Conservation (phyloP, 352 stramenopile genomes). For the Phytophthora constricta region DNA sequence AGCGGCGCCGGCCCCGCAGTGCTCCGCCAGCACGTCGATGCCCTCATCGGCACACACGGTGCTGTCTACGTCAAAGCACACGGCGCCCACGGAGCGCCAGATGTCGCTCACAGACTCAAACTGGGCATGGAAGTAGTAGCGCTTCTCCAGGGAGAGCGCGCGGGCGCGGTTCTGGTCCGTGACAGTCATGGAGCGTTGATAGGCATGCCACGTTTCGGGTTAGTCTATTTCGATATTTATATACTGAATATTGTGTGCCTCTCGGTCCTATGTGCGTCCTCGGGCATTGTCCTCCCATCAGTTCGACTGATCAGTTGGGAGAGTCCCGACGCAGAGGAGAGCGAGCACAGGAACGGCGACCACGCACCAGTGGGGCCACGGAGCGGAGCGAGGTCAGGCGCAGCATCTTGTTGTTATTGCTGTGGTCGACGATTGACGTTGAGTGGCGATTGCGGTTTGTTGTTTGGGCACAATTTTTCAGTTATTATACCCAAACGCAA, state of each 20-base stretch:
- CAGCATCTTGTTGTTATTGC: too few species aligned
- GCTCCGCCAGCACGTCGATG: constrained; percentile 98
- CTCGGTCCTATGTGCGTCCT: too few species aligned
- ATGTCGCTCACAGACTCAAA: constrained; percentile 45
- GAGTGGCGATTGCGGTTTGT: constrained; percentile 19
- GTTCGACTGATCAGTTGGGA: background rate
- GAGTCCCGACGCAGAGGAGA: too few species aligned
- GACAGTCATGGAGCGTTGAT: constrained; percentile 7
- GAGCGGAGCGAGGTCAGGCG: constrained; percentile 34
- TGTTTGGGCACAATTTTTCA: background rate
- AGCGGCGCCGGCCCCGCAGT: constrained; percentile 93
- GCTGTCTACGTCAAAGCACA: constrained; percentile 96
- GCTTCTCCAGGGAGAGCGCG: constrained; percentile 28
- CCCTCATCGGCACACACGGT: constrained; percentile 98
- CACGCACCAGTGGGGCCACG: constrained; percentile 27
- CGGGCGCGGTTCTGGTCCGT: constrained; percentile 23
- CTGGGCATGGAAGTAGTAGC: constrained; percentile 31
- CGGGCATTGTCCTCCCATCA: too few species aligned
- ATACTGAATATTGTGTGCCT: background rate
- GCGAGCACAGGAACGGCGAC: background rate
- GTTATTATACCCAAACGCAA: background rate
- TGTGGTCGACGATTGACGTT: constrained; percentile 36
- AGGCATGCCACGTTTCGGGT: constrained; percentile 12
- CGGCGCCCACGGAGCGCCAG: constrained; percentile 74
- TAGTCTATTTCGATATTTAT: too few species aligned